Conservation (phyloP, 768 basidiomycete genomes). For the Rhizopogon vesiculosus region DNA sequence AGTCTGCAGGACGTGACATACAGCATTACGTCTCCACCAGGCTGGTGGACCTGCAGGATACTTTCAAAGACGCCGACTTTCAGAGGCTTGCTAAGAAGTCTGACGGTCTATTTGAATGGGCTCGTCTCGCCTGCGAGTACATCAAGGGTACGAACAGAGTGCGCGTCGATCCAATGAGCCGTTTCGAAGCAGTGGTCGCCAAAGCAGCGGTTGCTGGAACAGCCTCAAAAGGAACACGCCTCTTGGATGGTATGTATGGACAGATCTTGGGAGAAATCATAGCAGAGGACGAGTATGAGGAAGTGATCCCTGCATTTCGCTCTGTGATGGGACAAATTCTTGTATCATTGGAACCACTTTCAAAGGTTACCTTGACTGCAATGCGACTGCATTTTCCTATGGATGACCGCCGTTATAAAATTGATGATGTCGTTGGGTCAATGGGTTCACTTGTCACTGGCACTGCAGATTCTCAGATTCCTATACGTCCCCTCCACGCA, state of each 20-base stretch:
- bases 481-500: conserved; percentile 10
- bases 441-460: conserved; percentile 2
- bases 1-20: neutral
- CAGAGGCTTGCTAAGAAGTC: conserved; percentile 5
- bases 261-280: neutral
- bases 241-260: neutral
- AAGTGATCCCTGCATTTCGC: neutral
- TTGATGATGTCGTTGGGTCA: too few species aligned
- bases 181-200: neutral
- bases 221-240: neutral
- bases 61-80: conserved; percentile 16
- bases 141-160: neutral
- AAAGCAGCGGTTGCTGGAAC: neutral
- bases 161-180: neutral
- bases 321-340: conserved; percentile 3
- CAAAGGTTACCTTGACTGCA: neutral
- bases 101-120: conserved; percentile 19
- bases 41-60: neutral
- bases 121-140: conserved; percentile 9
- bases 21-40: neutral
- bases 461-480: neutral
- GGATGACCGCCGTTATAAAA: neutral
- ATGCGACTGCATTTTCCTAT: neutral
- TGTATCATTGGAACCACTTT: conserved; percentile 2
- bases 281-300: neutral